phyloP scores from a whole-genome alignment of 345 rosid species.

The Salix viminalis region DNA sequence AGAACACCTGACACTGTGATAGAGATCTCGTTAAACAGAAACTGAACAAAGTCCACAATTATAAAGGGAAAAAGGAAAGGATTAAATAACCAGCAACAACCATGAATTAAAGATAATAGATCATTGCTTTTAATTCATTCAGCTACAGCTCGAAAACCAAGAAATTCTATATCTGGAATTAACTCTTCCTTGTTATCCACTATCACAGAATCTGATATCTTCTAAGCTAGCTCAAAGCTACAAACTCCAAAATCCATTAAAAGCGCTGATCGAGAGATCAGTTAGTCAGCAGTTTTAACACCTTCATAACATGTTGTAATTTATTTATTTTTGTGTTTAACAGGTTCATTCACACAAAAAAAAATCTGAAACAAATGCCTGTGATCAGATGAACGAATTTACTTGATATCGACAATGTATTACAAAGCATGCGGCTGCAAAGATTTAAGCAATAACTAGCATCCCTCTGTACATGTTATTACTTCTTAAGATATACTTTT shows the following conservation, averaged over 20 bases:
- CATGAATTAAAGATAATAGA: not conserved
- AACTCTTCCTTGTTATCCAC: no score
- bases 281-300: no score
- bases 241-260: no score
- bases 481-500: not conserved
- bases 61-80: not conserved
- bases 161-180: not conserved
- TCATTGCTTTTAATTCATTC: not conserved
- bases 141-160: not conserved
- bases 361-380: no score
- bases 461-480: not conserved
- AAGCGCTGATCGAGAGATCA: no score
- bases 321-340: no score
- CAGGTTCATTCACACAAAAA: no score
- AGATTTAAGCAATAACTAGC: not conserved
- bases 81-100: not conserved
- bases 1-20: constrained; percentile 66
- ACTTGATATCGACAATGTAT: not conserved
- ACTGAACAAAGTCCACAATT: not conserved
- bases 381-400: no score
- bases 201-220: no score
- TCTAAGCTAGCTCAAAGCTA: no score
- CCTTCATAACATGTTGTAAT: no score
- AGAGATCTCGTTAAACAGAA: not conserved
- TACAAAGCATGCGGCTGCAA: not conserved